Base-by-base conservation (phyloP, 345 rosid species). In the Murraya koenigii region DNA sequence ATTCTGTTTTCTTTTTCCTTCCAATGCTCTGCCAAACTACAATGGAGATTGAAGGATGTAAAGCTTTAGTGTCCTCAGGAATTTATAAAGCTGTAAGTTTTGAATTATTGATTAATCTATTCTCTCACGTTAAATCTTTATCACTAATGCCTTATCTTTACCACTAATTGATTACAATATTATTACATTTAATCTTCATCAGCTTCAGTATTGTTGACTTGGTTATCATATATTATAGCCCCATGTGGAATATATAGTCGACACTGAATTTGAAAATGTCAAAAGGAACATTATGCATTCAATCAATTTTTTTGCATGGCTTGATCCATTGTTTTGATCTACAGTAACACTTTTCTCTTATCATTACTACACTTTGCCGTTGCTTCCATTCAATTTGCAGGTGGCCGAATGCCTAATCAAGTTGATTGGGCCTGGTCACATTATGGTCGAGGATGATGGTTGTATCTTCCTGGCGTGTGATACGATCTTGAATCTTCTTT, bases 11-110 rank as follows among this genome's bases (percentile, higher is more conserved):
- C 86, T 92, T 96, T 91, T 75, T 94, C 83, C 94, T 94, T 69
- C 97, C 98, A 65, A 79, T 96, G 92, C 87, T 96, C 61, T 96
- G 97, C 81, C 98, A 96, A 86, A 86, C 89, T 61, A 91, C 98
- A 66, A 87, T 89, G 97, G 33, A 86, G 28, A 44, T 78, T 65
- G 97, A 86, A 76, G 99, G 97, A 81, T 88, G 95, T 76, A 83
- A 79, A 77, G 82, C 84, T 77, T 67, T 94, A 87, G 87, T 83
- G 38, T 77, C 86, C 65, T 89, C 90, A 67, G 88, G 93, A 80
- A 89, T 91, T 23, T 86, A 87, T 81, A 82, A 86, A 78, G 82
- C 88, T 73, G 99, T 92, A 83, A 88, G 97, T 87, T n/a, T 36
- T 35, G 7, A 10, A 14, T 44, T 58, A 36, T 67, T 66, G 28